Evolutionary conservation across 2,329 filamentous ascomycete species (phyloP), one percentile per base, ranked within the genome.

Genomic region (Lasiodiplodia theobromae): DNA sequence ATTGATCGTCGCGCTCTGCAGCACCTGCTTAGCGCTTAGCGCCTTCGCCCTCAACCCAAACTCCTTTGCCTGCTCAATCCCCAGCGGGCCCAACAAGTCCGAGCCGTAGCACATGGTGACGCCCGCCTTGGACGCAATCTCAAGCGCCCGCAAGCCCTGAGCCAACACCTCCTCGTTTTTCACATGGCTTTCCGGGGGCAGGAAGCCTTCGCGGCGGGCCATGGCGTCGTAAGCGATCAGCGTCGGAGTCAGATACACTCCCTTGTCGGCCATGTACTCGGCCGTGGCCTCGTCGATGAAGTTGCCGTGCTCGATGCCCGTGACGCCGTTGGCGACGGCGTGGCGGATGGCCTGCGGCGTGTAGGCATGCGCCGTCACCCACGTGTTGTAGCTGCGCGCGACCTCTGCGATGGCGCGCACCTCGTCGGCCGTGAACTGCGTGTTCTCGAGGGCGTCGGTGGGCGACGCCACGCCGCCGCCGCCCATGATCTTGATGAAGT

Each of bases 401-500:
- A 84, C 83, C 28, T 82, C 82, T 5, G 80, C 78, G 57, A 89
- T 86, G 5, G 87, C 86, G 49, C 77, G 77, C 66, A 89, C 84
- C 77, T 89, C 88, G 44, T 83, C 84, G 0, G 82, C 77, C 0
- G 86, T 86, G 75, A 89, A 89, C 73, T 89, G 87, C 16, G 85
- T 76, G 71, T 84, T 82, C 8, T 84, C 82, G 12, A 89, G 77
- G 49, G 77, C 78, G 72, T 89, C 87, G 0, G 86, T 87, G 0
- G 86, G 86, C 12, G 82, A 85, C 0, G 84, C 82, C 1, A 89
- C 86, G 10, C 88, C 87, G 1, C 88, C 87, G 5, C 82, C 82
- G 0, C 80, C 81, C 86, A 89, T 89, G 70, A 90, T 86, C 75
- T 89, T 89, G 75, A 90, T 83, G 71, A 89, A 89, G 72, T 89